phyloP scores from a whole-genome alignment of 2,329 filamentous ascomycete species.

The Phaeosphaeria sp. region DNA sequence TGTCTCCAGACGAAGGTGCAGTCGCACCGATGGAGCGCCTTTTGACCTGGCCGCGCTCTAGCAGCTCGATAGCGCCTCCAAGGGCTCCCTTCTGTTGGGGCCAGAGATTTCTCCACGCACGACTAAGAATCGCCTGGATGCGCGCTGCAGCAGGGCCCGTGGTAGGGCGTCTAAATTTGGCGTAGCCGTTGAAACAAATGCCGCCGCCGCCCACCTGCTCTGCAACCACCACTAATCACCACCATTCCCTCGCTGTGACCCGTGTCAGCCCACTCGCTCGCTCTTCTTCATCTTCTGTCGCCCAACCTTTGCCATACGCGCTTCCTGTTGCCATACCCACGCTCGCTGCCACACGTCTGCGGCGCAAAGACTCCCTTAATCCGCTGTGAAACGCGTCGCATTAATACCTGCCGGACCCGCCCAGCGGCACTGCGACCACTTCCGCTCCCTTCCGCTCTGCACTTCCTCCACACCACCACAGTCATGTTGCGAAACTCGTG shows the following conservation, averaged over 20 bases:
- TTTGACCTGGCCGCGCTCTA: not conserved
- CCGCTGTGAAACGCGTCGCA: not conserved
- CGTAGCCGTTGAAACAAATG: not conserved
- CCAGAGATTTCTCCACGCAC: slow-evolving; percentile 10
- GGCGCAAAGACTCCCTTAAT: not conserved
- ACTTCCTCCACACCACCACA: slow-evolving; percentile 16
- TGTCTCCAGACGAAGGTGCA: not conserved
- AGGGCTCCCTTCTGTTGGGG: slow-evolving; percentile 14
- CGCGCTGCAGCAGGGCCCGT: not conserved
- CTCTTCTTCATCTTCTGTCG: not conserved
- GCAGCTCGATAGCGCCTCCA: not conserved
- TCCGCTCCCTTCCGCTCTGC: slow-evolving; percentile 23
- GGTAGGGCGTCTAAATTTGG: slow-evolving; percentile 1
- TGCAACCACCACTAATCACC: not conserved
- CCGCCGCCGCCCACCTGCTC: not conserved
- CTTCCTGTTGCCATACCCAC: not conserved
- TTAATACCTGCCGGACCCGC: slow-evolving; percentile 15
- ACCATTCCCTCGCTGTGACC: not conserved
- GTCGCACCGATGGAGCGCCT: not conserved
- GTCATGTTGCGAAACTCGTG: slow-evolving; percentile 44
- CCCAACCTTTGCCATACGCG: not conserved
- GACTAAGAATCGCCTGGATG: not conserved
- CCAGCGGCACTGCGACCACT: slow-evolving; percentile 1
- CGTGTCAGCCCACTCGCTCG: not conserved
- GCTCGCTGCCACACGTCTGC: not conserved